Conservation (phyloP, 768 basidiomycete species). For the Tulasnella sp. region DNA sequence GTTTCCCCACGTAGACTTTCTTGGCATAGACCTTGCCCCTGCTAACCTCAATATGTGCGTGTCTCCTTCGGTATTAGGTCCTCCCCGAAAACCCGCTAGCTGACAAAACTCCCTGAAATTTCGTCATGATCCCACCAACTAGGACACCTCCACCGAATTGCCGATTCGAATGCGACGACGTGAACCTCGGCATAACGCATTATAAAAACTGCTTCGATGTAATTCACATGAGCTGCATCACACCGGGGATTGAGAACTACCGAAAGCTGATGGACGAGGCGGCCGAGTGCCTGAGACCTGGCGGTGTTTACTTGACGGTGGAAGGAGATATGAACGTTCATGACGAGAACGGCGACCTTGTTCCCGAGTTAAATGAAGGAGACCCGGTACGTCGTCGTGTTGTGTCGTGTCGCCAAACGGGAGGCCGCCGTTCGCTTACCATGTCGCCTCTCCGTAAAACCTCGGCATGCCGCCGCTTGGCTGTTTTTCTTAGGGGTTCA, state of each 20-base stretch:
- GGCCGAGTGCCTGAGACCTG: constrained; percentile 7
- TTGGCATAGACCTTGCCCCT: constrained; percentile 22
- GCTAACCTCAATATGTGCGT: constrained; percentile 19
- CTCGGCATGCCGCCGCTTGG: background rate
- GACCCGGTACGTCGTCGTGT: constrained; percentile 1
- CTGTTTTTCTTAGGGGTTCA: constrained; percentile 12
- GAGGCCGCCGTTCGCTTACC: background rate
- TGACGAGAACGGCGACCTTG: constrained; percentile 15
- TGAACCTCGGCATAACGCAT: constrained; percentile 23
- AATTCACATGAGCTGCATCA: constrained; percentile 10
- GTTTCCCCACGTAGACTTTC: constrained; percentile 15
- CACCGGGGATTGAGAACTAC: constrained; percentile 19
- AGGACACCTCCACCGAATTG: constrained; percentile 25
- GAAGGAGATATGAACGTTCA: constrained; percentile 18
- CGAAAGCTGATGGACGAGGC: constrained; percentile 14
- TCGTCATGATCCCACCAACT: background rate
- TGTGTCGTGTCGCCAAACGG: background rate
- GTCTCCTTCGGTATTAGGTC: background rate
- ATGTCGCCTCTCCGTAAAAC: background rate
- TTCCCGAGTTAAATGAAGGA: constrained; percentile 3
- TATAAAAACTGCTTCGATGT: constrained; percentile 24
- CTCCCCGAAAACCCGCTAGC: background rate
- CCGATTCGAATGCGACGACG: constrained; percentile 27
- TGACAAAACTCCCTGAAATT: background rate
- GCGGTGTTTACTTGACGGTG: constrained; percentile 23